A percentile compares a stretch with the other conserved stretches of the same genome.
phyloP scores from a whole-genome alignment of 139 green algal genomes.

The Picochlorum costavermella region DNA sequence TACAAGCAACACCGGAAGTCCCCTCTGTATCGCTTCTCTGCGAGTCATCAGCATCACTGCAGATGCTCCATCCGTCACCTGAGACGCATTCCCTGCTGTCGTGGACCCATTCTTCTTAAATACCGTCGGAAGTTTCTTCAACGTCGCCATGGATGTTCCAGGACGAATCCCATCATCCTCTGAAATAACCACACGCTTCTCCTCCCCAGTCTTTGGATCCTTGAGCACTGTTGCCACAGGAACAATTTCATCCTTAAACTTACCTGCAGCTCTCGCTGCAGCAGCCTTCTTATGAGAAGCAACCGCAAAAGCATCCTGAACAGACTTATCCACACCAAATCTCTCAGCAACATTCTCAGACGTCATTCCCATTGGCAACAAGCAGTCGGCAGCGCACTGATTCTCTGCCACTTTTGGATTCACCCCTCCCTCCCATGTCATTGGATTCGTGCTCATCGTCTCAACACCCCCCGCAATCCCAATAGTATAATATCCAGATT shows the following conservation, averaged over 20 bases:
- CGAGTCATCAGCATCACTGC: constrained; percentile 90
- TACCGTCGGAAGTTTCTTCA: constrained; percentile 66
- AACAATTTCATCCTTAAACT: constrained; percentile 93
- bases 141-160: constrained; percentile 46
- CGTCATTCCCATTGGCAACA: constrained; percentile 94
- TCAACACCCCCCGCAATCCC: constrained; percentile 88
- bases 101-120: constrained; percentile 94
- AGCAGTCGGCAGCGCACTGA: constrained; percentile 72
- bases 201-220: constrained; percentile 71
- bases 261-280: constrained; percentile 62
- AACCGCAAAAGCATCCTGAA: constrained; percentile 79
- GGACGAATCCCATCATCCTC: constrained; percentile 89
- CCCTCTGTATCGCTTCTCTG: constrained; percentile 64
- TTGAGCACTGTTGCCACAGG: constrained; percentile 80
- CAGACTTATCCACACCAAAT: constrained; percentile 62
- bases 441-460: constrained; percentile 92
- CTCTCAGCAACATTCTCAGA: constrained; percentile 94
- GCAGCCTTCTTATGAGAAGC: constrained; percentile 76
- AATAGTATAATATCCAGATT: constrained; percentile 91
- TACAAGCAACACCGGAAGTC: constrained; percentile 83
- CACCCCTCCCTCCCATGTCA: constrained; percentile 92
- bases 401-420: constrained; percentile 70
- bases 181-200: constrained; percentile 61
- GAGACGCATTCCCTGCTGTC: constrained; percentile 86
- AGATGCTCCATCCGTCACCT: constrained; percentile 91